Conservation (phyloP, 495 filamentous ascomycete species). For the Penicillium verhagenii region DNA sequence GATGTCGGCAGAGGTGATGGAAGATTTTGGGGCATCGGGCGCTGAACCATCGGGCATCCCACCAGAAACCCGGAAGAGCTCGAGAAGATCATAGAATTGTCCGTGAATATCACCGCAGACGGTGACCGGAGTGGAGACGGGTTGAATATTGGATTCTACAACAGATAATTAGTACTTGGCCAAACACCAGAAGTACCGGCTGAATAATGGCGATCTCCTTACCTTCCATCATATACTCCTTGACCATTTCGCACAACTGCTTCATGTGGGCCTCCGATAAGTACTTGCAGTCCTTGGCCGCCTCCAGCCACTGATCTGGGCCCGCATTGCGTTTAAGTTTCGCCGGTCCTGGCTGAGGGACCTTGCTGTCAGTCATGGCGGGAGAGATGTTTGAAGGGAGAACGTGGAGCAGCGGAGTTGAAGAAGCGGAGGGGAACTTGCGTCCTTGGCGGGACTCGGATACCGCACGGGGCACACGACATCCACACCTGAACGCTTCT, state of each 20-base stretch:
- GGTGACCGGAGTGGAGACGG: conserved; percentile 93
- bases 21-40: conserved; percentile 60
- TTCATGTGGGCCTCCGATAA: conserved; percentile 96
- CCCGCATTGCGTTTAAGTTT: conserved; percentile 77
- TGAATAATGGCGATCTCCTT: conserved; percentile 16
- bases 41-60: conserved; percentile 84
- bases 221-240: conserved; percentile 98
- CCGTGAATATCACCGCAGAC: conserved; percentile 98
- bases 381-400: conserved; percentile 7
- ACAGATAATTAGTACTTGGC: neutral
- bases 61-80: conserved; percentile 93
- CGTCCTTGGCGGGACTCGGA: conserved; percentile 16
- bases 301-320: conserved; percentile 94
- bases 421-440: conserved; percentile 11
- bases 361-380: conserved; percentile 53
- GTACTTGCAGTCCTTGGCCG: conserved; percentile 95
- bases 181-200: neutral
- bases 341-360: conserved; percentile 88
- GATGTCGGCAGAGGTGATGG: conserved; percentile 80
- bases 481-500: neutral
- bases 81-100: conserved; percentile 97
- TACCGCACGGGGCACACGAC: conserved; percentile 14
- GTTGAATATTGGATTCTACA: conserved; percentile 94
- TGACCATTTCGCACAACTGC: conserved; percentile 96
- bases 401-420: conserved; percentile 3